Conservation (phyloP, 2,329 filamentous ascomycete species). For the Sporothrix humicola region DNA sequence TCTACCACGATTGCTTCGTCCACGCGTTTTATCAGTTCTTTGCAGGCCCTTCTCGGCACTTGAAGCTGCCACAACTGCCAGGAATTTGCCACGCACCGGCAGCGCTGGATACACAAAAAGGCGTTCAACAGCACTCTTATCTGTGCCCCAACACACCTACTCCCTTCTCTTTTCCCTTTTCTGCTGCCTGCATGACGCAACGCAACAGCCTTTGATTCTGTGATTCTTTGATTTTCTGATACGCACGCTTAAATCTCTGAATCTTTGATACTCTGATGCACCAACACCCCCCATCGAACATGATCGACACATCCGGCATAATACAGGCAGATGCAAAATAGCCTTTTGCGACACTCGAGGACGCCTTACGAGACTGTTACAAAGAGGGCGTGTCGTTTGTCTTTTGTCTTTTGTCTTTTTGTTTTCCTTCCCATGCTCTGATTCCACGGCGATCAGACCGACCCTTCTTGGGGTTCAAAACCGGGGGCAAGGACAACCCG, state of each 20-base stretch:
- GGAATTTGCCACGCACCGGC: background rate
- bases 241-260: too few species aligned
- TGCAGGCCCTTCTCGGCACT: background rate
- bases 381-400: background rate
- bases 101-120: background rate
- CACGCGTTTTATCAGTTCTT: background rate
- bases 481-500: constrained; percentile 21
- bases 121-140: background rate
- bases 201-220: background rate
- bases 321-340: background rate
- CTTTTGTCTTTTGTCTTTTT: background rate
- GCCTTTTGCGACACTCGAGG: background rate
- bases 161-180: background rate
- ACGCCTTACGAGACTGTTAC: constrained; percentile 13
- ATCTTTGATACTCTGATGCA: background rate
- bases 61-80: background rate
- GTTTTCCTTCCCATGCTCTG: constrained; percentile 8
- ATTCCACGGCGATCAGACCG: constrained; percentile 14
- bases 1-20: background rate
- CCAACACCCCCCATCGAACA: background rate
- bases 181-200: constrained; percentile 4
- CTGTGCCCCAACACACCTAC: background rate
- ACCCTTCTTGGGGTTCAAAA: background rate
- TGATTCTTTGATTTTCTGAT: background rate
- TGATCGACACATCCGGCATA: constrained; percentile 20